Percentiles rank a stretch among this genome's conserved stretches.
phyloP scores from a whole-genome alignment of 495 filamentous ascomycete genomes.

The Jackrogersella minutella region DNA sequence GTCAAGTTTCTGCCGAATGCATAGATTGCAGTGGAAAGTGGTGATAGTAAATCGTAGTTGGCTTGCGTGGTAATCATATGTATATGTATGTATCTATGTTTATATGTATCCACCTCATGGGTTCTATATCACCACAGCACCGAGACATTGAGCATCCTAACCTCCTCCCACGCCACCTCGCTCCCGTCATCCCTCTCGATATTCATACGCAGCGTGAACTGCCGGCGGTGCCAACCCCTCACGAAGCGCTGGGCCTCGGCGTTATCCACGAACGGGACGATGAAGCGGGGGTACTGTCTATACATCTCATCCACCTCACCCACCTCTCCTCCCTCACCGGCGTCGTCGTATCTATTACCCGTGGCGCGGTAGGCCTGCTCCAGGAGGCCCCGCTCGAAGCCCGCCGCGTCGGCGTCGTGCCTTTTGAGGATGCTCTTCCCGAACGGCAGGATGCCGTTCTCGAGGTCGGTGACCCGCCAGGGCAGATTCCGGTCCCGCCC shows the following conservation, averaged over 20 bases:
- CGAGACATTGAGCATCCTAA: slow-evolving; percentile 52
- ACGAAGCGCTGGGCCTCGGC: slow-evolving; percentile 65
- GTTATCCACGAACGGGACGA: slow-evolving; percentile 57
- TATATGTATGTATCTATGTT: too few relatives aligned
- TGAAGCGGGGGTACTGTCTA: slow-evolving; percentile 50
- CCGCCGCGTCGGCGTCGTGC: slow-evolving; percentile 6
- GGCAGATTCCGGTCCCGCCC: slow-evolving; percentile 52
- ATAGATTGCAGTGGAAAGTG: background rate
- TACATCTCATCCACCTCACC: background rate
- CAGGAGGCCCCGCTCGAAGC: slow-evolving; percentile 4
- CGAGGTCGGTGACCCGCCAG: slow-evolving; percentile 48
- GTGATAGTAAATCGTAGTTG: background rate
- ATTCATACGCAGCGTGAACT: slow-evolving; percentile 44
- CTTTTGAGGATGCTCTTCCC: slow-evolving; percentile 36
- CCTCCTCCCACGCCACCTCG: slow-evolving; percentile 33
- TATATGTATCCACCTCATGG: background rate
- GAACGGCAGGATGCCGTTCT: slow-evolving; percentile 37
- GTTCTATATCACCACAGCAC: slow-evolving; percentile 55
- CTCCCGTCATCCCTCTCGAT: slow-evolving; percentile 16
- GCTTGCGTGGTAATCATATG: too few relatives aligned
- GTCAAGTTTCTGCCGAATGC: too few relatives aligned
- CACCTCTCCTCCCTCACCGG: background rate
- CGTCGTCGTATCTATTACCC: background rate
- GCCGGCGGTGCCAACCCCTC: slow-evolving; percentile 62
- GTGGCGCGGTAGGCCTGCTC: background rate